A percentile compares a stretch with the other conserved stretches of the same genome.
Evolutionary conservation across 306 rosid species (phyloP).

Genomic region (Delonix regia): DNA sequence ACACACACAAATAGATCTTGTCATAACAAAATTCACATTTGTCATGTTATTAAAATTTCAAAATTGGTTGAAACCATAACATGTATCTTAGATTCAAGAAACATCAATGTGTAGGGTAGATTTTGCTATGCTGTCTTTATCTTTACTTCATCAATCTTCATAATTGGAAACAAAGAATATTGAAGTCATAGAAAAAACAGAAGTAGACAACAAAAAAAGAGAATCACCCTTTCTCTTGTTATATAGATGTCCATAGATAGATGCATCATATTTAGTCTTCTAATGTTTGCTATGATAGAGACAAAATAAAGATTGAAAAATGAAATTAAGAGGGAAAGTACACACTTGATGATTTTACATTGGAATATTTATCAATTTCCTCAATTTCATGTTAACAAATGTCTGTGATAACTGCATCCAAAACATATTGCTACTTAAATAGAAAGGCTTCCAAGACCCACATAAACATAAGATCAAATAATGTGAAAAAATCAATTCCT

Average conservation of each 20-base stretch:
- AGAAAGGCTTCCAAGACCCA: not conserved
- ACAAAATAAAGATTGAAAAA: not conserved
- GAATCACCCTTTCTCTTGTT: not conserved
- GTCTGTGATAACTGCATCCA: not conserved
- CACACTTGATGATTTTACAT: not conserved
- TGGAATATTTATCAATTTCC: not conserved
- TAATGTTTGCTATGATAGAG: not conserved
- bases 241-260: not conserved
- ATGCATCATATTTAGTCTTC: not conserved
- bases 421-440: not conserved
- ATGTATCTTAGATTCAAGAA: not conserved
- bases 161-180: not conserved
- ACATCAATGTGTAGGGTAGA: not conserved
- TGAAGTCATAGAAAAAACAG: not conserved
- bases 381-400: not conserved
- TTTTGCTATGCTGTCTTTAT: not conserved
- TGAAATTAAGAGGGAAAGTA: not conserved
- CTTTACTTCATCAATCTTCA: not conserved
- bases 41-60: not conserved
- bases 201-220: not conserved
- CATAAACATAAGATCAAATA: no score
- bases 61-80: not conserved
- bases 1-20: no score
- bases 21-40: not conserved
- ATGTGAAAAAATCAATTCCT: not conserved